A percentile compares a stretch with the other conserved stretches of the same genome.
Conservation (phyloP, 768 basidiomycete species). For the Thelephora ganbajun region DNA sequence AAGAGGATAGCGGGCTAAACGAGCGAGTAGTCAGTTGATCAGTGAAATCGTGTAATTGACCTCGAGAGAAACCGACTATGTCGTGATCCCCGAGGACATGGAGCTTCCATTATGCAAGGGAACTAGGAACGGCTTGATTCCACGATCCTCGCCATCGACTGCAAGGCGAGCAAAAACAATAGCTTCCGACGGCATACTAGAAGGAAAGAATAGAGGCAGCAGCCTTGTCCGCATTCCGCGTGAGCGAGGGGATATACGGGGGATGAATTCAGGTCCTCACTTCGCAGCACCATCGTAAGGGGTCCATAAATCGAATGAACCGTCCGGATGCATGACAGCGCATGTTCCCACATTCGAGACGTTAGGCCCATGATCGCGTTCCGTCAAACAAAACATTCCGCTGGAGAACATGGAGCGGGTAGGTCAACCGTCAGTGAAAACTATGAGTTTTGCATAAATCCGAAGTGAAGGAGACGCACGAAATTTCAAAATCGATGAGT, state of each 20-base stretch:
- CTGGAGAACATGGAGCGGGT: no score
- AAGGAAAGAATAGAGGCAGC: conserved; percentile 18
- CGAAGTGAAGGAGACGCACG: conserved; percentile 12
- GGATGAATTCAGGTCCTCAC: not conserved
- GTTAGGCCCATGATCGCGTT: no score
- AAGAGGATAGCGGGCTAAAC: no score
- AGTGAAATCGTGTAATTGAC: conserved; percentile 2
- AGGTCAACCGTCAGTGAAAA: no score
- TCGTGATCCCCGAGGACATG: conserved; percentile 13
- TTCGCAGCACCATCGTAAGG: no score
- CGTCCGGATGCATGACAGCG: no score
- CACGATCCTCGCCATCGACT: conserved; percentile 15
- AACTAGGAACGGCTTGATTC: conserved; percentile 18
- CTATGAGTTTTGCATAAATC: no score
- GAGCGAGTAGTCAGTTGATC: conserved; percentile 2
- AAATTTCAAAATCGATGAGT: conserved; percentile 13
- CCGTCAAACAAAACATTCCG: no score
- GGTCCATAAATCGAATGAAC: no score
- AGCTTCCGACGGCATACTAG: conserved; percentile 13
- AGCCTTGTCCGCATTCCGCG: conserved; percentile 9
- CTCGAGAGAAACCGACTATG: conserved; percentile 2
- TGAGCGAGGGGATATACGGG: no score
- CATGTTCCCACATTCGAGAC: no score
- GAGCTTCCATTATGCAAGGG: conserved; percentile 13
- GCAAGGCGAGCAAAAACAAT: conserved; percentile 18